phyloP scores from a whole-genome alignment of 176 grass and related monocot species.

The Eragrostis nindensis region DNA sequence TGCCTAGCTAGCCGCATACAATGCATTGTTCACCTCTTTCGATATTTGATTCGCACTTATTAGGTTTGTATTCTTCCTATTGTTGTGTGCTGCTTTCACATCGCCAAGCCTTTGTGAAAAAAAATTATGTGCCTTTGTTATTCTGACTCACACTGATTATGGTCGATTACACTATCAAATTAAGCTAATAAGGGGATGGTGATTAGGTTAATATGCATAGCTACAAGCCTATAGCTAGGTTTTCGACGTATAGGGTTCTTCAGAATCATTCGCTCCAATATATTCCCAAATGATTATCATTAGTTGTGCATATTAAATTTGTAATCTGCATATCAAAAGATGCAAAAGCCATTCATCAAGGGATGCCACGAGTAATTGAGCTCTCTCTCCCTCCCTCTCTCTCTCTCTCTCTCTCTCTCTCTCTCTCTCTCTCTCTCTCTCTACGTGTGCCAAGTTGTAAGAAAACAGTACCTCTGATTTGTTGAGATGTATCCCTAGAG shows the following conservation, averaged over 20 bases:
- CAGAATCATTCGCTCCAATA: slow-evolving; percentile 41
- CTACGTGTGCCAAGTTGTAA: not conserved
- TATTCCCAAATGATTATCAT: slow-evolving; percentile 51
- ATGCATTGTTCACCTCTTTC: slow-evolving; percentile 6
- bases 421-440: not conserved
- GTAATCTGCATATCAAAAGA: slow-evolving; percentile 40
- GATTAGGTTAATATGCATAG: slow-evolving; percentile 54
- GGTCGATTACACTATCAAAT: slow-evolving; percentile 26
- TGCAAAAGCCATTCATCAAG: slow-evolving; percentile 55
- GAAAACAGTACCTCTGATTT: slow-evolving; percentile 13
- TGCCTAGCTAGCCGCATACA: slow-evolving; percentile 26
- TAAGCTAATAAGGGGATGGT: slow-evolving; percentile 14
- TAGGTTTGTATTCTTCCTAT: slow-evolving; percentile 26
- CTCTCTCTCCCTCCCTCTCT: slow-evolving; percentile 15
- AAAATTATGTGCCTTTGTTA: slow-evolving; percentile 8
- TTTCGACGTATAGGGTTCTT: slow-evolving; percentile 27
- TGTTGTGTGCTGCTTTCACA: slow-evolving; percentile 14
- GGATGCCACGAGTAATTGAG: slow-evolving; percentile 26
- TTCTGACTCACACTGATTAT: slow-evolving; percentile 18
- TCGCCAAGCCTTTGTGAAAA: slow-evolving; percentile 18
- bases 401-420: slow-evolving; percentile 21
- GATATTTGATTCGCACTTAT: slow-evolving; percentile 15
- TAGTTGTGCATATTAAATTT: slow-evolving; percentile 35
- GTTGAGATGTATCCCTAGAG: slow-evolving; percentile 19
- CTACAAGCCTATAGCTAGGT: slow-evolving; percentile 43